phyloP scores from a whole-genome alignment of 306 rosid genomes.

The Prunus mongolica region DNA sequence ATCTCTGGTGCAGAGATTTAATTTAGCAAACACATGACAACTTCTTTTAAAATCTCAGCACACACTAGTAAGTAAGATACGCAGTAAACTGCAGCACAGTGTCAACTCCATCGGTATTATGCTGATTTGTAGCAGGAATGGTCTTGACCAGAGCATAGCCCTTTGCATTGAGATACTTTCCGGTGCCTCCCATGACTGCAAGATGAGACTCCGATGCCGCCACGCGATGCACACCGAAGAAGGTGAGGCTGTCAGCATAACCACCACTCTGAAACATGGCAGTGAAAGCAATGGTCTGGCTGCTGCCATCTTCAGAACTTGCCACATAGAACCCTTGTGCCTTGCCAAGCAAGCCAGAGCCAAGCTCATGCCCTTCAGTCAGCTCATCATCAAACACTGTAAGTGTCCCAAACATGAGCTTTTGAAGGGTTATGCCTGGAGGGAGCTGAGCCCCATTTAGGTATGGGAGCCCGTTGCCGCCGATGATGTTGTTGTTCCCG shows the following conservation, averaged over 20 bases:
- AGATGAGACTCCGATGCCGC: conserved; percentile 71
- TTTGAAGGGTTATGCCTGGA: conserved; percentile 48
- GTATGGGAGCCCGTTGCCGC: conserved; percentile 42
- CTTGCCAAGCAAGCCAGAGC: conserved; percentile 70
- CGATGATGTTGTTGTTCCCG: conserved; percentile 30
- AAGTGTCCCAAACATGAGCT: conserved; percentile 76
- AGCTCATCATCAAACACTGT: conserved; percentile 75
- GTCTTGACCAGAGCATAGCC: conserved; percentile 66
- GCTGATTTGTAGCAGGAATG: conserved; percentile 41
- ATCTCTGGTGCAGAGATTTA: not conserved
- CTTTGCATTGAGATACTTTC: conserved; percentile 63
- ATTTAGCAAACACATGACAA: not conserved
- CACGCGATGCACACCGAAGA: conserved; percentile 66
- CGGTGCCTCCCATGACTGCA: conserved; percentile 83
- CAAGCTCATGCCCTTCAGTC: conserved; percentile 70
- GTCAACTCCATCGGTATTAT: conserved; percentile 52
- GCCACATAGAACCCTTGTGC: conserved; percentile 86
- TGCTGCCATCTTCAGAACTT: conserved; percentile 63
- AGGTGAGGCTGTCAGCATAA: conserved; percentile 61
- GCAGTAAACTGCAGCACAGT: conserved; percentile 57
- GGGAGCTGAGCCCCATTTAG: conserved; percentile 51
- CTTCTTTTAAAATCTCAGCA: not conserved
- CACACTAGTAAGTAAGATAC: conserved; percentile 43
- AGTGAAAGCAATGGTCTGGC: conserved; percentile 75
- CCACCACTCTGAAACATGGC: conserved; percentile 66